These are phyloP conservation scores for Helianthus tuberosus DNA, from an alignment of 129 eudicot genomes.

Conservation along the genomic window DNA sequence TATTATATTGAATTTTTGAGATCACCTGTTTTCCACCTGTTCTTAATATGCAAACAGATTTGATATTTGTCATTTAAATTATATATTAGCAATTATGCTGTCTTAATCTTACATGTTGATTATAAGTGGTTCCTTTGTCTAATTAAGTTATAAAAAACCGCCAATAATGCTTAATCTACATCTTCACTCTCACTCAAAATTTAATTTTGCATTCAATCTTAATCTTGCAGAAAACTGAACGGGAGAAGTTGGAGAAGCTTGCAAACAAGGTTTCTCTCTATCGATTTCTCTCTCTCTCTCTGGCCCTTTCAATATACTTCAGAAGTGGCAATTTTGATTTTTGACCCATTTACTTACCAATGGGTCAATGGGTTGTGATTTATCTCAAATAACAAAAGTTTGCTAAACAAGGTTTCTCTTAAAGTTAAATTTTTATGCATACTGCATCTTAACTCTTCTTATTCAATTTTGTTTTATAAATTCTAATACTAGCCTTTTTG, in stretches of 20 bases:
- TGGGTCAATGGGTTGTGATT: neutral
- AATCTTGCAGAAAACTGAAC: constrained; percentile 75
- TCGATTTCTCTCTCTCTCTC: neutral
- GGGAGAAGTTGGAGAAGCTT: constrained; percentile 85
- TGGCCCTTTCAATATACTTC: neutral
- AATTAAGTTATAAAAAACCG: neutral
- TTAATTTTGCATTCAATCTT: neutral
- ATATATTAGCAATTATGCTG: neutral
- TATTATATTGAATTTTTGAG: neutral
- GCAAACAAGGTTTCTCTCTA: constrained; percentile 70
- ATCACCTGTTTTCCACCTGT: neutral
- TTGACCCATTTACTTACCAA: constrained; percentile 6
- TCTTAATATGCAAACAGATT: neutral
- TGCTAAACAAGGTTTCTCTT: neutral
- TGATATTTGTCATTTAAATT: neutral
- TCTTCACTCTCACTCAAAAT: neutral
- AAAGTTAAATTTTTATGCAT: constrained; percentile 1
- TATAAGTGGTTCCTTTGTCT: neutral
- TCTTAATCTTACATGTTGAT: neutral
- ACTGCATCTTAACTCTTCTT: neutral
- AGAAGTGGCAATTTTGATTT: neutral
- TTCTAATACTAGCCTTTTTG: neutral
- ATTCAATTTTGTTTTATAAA: neutral
- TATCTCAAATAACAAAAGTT: neutral
- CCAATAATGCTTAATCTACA: constrained; percentile 1